Base-by-base conservation (phyloP, 345 rosid species). In the Rubroshorea leprosula region DNA sequence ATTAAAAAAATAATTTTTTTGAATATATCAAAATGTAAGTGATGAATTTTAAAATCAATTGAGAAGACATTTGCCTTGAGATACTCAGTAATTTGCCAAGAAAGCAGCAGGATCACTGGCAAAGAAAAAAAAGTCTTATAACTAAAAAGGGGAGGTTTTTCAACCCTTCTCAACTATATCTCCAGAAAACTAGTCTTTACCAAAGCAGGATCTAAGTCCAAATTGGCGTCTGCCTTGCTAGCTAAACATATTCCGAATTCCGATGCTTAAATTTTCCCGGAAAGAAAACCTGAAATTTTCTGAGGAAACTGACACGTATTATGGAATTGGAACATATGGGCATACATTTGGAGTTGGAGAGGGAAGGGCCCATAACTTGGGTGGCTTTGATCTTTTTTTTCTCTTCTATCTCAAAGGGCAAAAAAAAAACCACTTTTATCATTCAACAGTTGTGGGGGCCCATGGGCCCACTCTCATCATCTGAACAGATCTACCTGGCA, bases 401-500 rank as follows among this genome's bases (percentile, higher is more conserved):
- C 13, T 22, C 45, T 43, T 27, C 45, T 23, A 49, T 54, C 60
- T 17, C 55, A 43, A 65, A 63, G 55, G 6, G 45, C 5, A 29
- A 21, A 43, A 11, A 55, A 64, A 64, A 65, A 66, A 66, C 25
- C 65, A 31, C 73, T 72, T 78, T 78, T 75, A 65, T 58, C 78
- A 62, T 78, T 58, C 71, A 72, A 63, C 74, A 56, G 76, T 7
- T 18, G 63, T 6, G 0, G 56, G 67, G 63, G 2, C 61, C n/a
- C n/a, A n/a, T n/a, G n/a, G 72, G 64, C 20, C 31, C 6, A 38
- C 6, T 6, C 9, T 41, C 10, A 41, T 22, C 52, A 50, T 67
- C 73, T 50, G 54, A 57, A 22, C 59, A 67, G 27, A 62, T 75
- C 74, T 69, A 72, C 71, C 73, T 74, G 80, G 75, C 73, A 57